Evolutionary conservation across 1,139 yeast genomes (phyloP), one percentile per base, ranked within the genome.

Genomic region (Scheffersomyces cryptocercus): DNA sequence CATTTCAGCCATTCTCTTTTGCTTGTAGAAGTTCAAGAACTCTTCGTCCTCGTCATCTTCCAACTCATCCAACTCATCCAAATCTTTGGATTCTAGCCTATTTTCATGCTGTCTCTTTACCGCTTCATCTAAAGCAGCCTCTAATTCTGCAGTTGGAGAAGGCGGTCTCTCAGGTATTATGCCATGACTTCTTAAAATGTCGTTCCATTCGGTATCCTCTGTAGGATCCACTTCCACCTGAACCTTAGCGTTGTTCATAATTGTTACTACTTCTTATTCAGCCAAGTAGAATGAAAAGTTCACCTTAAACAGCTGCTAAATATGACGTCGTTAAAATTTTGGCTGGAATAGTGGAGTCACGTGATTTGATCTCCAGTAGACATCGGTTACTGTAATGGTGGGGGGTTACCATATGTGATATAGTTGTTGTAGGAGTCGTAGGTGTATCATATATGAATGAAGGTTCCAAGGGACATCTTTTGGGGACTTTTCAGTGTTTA

Each of bases 131-230:
- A 91, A 66, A 1, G 95, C 95, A 53, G 85, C 91, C 59, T 93
- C 98, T 39, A 93, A 64, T 63, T 89, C 87, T 36, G 79, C 88
- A 0, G 95, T 80, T 11, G 97, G 96, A 26, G 96, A 88, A 16
- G 95, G 93, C 29, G 95, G 90, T 55, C 85, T 83, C 60, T 88
- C 91, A 0, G 99, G 99, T 42, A 93, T 89, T 49, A 93, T 82
- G 10, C 98, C 98, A 51, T 91, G 89, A 5, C 81, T 79, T 51
- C 99, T 74, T 38, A 93, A 75, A 51, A 93, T 90, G 65, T 93
- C 99, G 62, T 93, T 93, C 99, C 99, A 93, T 64, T 93, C 99
- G 1, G 99, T 93, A 61, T 93, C 99, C 65, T 93, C 99, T 50
- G 80, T 82, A 31, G 97, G 97, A 66, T 93, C 91, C 43, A 91